These are phyloP conservation scores for Linum usitatissimum DNA, from an alignment of 345 rosid genomes.

Conservation along the genomic window DNA sequence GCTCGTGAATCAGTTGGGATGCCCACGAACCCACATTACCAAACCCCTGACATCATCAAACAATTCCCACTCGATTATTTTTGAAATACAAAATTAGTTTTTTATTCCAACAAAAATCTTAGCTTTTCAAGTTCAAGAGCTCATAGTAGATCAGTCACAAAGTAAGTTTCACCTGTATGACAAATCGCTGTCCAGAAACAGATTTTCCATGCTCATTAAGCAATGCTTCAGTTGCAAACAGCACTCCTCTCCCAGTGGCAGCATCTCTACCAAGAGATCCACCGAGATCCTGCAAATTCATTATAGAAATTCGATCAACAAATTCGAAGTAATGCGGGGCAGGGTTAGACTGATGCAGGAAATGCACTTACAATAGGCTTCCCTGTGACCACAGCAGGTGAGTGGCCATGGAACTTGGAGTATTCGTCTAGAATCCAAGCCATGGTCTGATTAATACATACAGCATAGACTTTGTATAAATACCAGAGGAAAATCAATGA, in stretches of 20 bases:
- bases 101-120: too few relatives aligned
- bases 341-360: too few relatives aligned
- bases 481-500: not conserved
- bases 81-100: too few relatives aligned
- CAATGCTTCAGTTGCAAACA: constrained; percentile 86
- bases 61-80: too few relatives aligned
- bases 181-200: constrained; percentile 68
- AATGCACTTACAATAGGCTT: constrained; percentile 18
- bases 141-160: not conserved
- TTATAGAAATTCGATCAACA: not conserved
- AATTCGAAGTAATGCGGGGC: too few relatives aligned
- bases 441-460: constrained; percentile 14
- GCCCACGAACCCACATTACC: constrained; percentile 99
- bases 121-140: not conserved
- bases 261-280: constrained; percentile 97
- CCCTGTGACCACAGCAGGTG: constrained; percentile 20
- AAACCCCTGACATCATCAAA: constrained; percentile 54
- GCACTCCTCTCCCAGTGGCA: constrained; percentile 93
- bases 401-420: constrained; percentile 19
- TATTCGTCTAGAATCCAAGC: constrained; percentile 21
- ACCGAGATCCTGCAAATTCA: constrained; percentile 66
- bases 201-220: constrained; percentile 72
- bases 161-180: constrained; percentile 48
- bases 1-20: constrained; percentile 59
- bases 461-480: too few relatives aligned